Evolutionary conservation across 2,329 filamentous ascomycete genomes (phyloP).

Genomic region (Colletotrichum lindemuthianum): DNA sequence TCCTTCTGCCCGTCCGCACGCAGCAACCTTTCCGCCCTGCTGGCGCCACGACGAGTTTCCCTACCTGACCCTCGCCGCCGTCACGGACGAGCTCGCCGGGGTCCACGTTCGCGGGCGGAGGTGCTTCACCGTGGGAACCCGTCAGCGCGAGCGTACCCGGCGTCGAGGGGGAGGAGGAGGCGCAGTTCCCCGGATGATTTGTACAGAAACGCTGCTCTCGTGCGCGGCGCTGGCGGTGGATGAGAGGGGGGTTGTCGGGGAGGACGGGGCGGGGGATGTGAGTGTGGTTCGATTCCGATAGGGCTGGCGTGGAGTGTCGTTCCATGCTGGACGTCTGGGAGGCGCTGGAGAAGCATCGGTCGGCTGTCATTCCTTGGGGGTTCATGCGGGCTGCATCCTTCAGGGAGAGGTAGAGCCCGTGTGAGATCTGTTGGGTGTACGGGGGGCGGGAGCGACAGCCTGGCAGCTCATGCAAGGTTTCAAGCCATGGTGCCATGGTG

Average conservation of each 20-base stretch:
- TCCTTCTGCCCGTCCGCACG: conserved; percentile 56
- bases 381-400: not conserved
- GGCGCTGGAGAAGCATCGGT: not conserved
- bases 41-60: conserved; percentile 66
- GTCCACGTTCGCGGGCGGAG: conserved; percentile 56
- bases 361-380: not conserved
- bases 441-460: not conserved
- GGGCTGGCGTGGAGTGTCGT: conserved; percentile 14
- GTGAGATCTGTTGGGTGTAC: not conserved
- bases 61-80: conserved; percentile 58
- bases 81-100: conserved; percentile 55
- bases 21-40: too few relatives aligned
- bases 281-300: conserved; percentile 63
- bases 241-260: conserved; percentile 70
- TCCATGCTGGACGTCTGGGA: not conserved
- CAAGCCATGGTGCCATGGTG: conserved; percentile 25
- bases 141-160: conserved; percentile 51
- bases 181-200: conserved; percentile 53
- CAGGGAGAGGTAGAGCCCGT: not conserved
- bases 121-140: conserved; percentile 57
- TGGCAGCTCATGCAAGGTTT: conserved; percentile 11
- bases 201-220: conserved; percentile 57
- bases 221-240: conserved; percentile 67
- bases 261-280: conserved; percentile 61
- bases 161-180: conserved; percentile 43